Conservation (phyloP, 129 eudicot genomes). For the Tagetes patula region DNA sequence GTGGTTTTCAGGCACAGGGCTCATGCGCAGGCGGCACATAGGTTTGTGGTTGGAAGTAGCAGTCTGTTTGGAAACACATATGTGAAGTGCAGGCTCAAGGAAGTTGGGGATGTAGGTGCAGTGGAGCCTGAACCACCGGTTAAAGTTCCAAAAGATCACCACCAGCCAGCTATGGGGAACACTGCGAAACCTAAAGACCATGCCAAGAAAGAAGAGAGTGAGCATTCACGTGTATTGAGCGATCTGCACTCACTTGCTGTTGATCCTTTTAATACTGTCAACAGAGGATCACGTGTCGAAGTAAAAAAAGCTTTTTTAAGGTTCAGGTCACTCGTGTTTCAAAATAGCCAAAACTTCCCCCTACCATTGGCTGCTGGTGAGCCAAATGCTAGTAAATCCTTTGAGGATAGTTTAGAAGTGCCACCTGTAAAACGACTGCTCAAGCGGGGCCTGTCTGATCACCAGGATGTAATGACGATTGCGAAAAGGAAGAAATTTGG, state of each 20-base stretch:
- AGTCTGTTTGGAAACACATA: slow-evolving; percentile 55
- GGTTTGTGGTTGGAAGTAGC: slow-evolving; percentile 42
- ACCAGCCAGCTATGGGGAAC: slow-evolving; percentile 27
- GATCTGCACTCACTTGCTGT: slow-evolving; percentile 6
- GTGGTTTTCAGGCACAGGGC: slow-evolving; percentile 53
- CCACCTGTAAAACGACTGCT: background rate
- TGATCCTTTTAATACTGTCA: background rate
- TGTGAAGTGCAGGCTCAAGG: slow-evolving; percentile 56
- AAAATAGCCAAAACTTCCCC: background rate
- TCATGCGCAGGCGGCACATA: slow-evolving; percentile 58
- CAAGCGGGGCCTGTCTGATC: slow-evolving; percentile 43
- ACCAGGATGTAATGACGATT: slow-evolving; percentile 54
- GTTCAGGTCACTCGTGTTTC: slow-evolving; percentile 8
- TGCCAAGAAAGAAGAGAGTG: slow-evolving; percentile 53
- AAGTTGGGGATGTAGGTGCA: slow-evolving; percentile 9
- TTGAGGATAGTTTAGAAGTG: background rate
- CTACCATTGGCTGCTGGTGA: background rate
- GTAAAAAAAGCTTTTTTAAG: background rate
- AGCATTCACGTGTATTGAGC: background rate
- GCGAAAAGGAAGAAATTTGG: slow-evolving; percentile 62
- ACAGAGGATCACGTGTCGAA: background rate
- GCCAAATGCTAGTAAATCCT: background rate
- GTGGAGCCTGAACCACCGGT: slow-evolving; percentile 35
- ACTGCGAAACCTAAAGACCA: slow-evolving; percentile 51
- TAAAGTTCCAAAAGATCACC: slow-evolving; percentile 49